phyloP scores from a whole-genome alignment of 169 alveolate species.

The Cryptosporidium ubiquitum region DNA sequence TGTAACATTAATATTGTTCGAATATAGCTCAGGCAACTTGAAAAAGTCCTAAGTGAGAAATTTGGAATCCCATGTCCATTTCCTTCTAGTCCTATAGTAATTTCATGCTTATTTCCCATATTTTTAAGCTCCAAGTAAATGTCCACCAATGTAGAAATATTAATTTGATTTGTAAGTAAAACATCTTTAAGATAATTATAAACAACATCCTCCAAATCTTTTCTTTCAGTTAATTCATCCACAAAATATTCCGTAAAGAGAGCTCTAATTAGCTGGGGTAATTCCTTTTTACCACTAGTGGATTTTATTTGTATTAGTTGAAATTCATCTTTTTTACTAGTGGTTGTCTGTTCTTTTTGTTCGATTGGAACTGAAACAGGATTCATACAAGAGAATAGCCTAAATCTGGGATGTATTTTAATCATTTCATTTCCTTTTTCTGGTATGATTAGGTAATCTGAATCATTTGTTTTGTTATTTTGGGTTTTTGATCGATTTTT shows the following conservation, averaged over 20 bases:
- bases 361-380: constrained; percentile 91
- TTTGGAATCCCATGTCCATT: constrained; percentile 73
- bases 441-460: constrained; percentile 78
- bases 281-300: constrained; percentile 95
- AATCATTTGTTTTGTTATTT: not conserved
- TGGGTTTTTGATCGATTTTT: too few species aligned
- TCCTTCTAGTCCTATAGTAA: constrained; percentile 61
- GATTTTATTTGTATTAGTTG: constrained; percentile 88
- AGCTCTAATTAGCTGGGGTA: constrained; percentile 92
- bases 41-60: constrained; percentile 72
- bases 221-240: constrained; percentile 86
- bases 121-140: constrained; percentile 33
- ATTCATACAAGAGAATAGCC: constrained; percentile 98
- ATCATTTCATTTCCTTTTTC: constrained; percentile 88
- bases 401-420: constrained; percentile 92
- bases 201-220: constrained; percentile 70
- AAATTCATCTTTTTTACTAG: constrained; percentile 77
- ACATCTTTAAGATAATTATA: constrained; percentile 65
- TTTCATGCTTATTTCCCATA: constrained; percentile 15
- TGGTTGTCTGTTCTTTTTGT: constrained; percentile 47
- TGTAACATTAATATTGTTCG: constrained; percentile 8
- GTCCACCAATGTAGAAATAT: constrained; percentile 5
- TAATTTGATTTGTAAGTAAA: constrained; percentile 44
- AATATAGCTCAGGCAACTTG: constrained; percentile 43
- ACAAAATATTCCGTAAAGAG: constrained; percentile 95